Conservation (phyloP, 352 stramenopile genomes). For the Globisporangium okanoganense region DNA sequence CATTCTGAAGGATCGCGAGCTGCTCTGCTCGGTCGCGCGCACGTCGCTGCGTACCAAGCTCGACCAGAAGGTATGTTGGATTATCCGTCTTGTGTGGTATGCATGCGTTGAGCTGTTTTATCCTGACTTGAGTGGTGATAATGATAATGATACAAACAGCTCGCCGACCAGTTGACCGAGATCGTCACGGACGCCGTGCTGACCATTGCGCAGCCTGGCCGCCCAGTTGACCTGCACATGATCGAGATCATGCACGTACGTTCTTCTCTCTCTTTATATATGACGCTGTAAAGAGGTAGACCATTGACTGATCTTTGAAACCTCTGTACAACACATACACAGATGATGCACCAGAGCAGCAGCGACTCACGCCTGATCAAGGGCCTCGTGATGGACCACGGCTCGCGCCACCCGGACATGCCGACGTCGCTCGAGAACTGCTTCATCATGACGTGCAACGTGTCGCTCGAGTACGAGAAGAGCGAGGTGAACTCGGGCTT, state of each 20-base stretch:
- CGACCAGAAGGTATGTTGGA: constrained; percentile 73
- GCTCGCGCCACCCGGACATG: constrained; percentile 99
- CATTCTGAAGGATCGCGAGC: constrained; percentile 92
- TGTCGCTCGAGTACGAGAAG: constrained; percentile 99
- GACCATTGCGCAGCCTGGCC: constrained; percentile 84
- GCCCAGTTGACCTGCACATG: constrained; percentile 97
- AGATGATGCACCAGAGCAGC: constrained; percentile 96
- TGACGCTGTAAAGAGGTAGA: not conserved
- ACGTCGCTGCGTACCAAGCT: constrained; percentile 98
- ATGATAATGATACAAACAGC: constrained; percentile 18
- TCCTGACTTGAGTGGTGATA: constrained; percentile 7
- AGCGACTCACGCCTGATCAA: constrained; percentile 94
- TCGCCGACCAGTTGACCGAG: constrained; percentile 92
- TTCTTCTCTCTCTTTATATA: constrained; percentile 8
- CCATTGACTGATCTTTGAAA: no score
- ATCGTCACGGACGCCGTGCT: constrained; percentile 97
- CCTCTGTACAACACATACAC: not conserved
- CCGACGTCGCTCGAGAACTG: constrained; percentile 95
- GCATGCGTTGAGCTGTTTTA: not conserved
- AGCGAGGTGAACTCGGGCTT: constrained; percentile 98
- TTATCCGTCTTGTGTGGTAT: no score
- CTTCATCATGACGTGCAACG: constrained; percentile 99
- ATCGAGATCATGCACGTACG: constrained; percentile 98
- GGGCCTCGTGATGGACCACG: constrained; percentile 98
- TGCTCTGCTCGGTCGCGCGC: constrained; percentile 92